Evolutionary conservation across 306 rosid species (phyloP).

Genomic region (Vachellia pachyceras): DNA sequence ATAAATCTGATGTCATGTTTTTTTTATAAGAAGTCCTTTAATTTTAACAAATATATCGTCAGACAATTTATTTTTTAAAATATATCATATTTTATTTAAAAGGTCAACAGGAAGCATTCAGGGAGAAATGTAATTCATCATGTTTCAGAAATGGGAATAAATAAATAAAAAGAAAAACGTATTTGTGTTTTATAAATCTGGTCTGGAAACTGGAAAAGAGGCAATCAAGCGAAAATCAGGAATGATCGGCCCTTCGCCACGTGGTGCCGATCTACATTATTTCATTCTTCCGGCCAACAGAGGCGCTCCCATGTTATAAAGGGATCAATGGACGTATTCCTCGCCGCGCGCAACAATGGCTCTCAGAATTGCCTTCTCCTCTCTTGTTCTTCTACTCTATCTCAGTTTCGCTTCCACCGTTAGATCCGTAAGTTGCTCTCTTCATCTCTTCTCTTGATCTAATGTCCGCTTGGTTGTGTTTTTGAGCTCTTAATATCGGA

Average conservation of each 20-base stretch:
- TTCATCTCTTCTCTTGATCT: neutral
- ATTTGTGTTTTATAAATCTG: too few relatives aligned
- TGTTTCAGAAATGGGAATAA: too few relatives aligned
- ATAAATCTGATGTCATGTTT: too few relatives aligned
- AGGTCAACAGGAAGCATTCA: too few relatives aligned
- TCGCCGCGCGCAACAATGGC: constrained; percentile 39
- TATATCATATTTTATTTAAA: too few relatives aligned
- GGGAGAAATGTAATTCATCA: too few relatives aligned
- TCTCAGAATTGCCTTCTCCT: constrained; percentile 11
- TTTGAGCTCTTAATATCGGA: neutral
- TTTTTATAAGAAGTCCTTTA: too few relatives aligned
- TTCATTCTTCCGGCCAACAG: neutral
- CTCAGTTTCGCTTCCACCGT: constrained; percentile 44
- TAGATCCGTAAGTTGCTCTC: constrained; percentile 44
- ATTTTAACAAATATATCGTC: too few relatives aligned
- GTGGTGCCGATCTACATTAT: neutral
- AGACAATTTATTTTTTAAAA: too few relatives aligned
- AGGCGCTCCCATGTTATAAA: neutral
- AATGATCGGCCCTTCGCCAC: neutral
- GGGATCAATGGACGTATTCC: neutral
- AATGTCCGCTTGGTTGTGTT: neutral
- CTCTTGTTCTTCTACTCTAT: constrained; percentile 38
- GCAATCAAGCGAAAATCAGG: neutral
- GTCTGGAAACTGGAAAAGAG: neutral
- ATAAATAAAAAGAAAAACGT: too few relatives aligned